A percentile compares a stretch with the other conserved stretches of the same genome.
phyloP scores from a whole-genome alignment of 78 protist genomes.

The Protostelium mycophagum region DNA sequence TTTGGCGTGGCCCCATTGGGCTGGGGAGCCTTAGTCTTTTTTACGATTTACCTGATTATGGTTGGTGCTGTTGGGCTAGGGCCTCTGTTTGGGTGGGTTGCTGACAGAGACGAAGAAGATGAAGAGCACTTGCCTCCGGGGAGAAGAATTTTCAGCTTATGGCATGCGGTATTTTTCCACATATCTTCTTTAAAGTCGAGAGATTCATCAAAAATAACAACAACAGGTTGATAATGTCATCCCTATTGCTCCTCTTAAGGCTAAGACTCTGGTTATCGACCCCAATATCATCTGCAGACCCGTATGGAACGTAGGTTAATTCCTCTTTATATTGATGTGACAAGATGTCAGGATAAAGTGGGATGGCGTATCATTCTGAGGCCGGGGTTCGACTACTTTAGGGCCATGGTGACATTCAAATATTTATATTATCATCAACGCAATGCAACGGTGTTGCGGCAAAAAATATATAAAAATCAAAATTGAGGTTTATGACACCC shows the following conservation, averaged over 20 bases:
- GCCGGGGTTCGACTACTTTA: background rate
- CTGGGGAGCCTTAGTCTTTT: no score
- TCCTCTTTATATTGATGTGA: background rate
- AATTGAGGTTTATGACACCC: background rate
- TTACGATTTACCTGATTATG: no score
- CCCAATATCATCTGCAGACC: background rate
- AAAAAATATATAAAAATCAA: no score
- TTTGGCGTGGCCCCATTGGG: no score
- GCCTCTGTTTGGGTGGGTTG: background rate
- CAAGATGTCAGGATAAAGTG: background rate
- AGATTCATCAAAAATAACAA: no score
- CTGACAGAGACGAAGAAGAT: background rate
- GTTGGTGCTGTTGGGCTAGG: no score
- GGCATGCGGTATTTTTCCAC: background rate
- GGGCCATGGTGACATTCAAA: background rate
- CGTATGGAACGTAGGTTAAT: background rate
- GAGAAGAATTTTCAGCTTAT: background rate
- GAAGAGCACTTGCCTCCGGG: background rate
- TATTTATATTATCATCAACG: background rate
- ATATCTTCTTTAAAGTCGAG: no score
- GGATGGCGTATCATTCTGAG: background rate
- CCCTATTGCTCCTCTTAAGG: background rate
- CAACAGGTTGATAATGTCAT: background rate
- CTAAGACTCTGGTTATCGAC: background rate
- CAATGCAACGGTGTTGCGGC: no score